A percentile compares a stretch with the other conserved stretches of the same genome.
These are phyloP conservation scores for Zygosaccharomyces siamensis DNA, from an alignment of 805 yeast species.

Conservation along the genomic window DNA sequence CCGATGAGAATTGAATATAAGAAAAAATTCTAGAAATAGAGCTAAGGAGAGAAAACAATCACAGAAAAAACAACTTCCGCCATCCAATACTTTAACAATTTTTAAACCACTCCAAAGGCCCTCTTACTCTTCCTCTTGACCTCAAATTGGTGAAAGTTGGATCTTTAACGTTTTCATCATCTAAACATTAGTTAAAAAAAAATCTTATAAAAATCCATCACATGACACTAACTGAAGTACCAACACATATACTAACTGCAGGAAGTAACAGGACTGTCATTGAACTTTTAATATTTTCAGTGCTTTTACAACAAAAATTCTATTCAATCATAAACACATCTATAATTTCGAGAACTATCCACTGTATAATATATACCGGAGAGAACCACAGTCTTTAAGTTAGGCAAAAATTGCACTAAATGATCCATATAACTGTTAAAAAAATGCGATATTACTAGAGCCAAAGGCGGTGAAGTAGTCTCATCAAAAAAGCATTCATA, in stretches of 20 bases:
- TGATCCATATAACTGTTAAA: constrained; percentile 40
- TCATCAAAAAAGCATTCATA: constrained; percentile 43
- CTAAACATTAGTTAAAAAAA: neutral
- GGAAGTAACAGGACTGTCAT: neutral
- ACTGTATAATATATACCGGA: constrained; percentile 42
- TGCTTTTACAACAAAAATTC: neutral
- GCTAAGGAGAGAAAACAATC: neutral
- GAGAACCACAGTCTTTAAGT: constrained; percentile 33
- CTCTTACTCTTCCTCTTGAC: neutral
- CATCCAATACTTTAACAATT: neutral
- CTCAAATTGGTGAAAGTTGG: neutral
- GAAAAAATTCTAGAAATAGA: neutral
- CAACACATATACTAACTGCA: neutral
- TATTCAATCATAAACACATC: constrained; percentile 26
- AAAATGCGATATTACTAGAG: constrained; percentile 44
- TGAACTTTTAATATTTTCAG: neutral
- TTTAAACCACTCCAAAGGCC: neutral
- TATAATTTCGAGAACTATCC: constrained; percentile 14
- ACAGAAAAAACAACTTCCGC: neutral
- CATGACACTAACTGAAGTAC: neutral
- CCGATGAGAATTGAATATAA: neutral
- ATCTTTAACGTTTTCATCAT: neutral
- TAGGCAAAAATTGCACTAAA: constrained; percentile 35
- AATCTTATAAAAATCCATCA: neutral
- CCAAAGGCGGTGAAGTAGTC: constrained; percentile 39